Conservation (phyloP, 148 eudicot genomes). For the Heliamphora exappendiculata region DNA sequence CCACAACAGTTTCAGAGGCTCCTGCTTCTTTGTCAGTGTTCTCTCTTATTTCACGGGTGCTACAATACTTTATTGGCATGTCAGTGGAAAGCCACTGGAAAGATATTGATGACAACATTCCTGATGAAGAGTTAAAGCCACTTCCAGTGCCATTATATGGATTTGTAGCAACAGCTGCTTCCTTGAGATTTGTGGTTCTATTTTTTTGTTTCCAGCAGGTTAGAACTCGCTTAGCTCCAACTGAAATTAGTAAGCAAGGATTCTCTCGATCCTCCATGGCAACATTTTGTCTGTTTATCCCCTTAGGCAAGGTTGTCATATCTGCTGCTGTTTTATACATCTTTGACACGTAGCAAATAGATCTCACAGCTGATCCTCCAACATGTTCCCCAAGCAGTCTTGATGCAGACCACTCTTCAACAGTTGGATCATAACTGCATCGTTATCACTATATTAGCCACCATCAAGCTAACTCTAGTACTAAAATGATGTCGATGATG, state of each 20-base stretch:
- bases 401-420: constrained; percentile 62
- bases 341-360: constrained; percentile 71
- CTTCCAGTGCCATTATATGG: constrained; percentile 19
- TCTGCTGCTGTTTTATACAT: constrained; percentile 36
- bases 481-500: too few species aligned
- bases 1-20: constrained; percentile 16
- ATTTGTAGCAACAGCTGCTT: constrained; percentile 16
- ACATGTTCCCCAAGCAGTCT: constrained; percentile 95
- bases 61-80: constrained; percentile 58
- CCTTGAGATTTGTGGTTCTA: constrained; percentile 21
- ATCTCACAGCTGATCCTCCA: constrained; percentile 97
- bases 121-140: constrained; percentile 21
- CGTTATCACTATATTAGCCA: constrained; percentile 10
- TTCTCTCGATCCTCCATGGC: constrained; percentile 37
- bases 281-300: constrained; percentile 15
- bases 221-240: constrained; percentile 90
- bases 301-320: constrained; percentile 24
- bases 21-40: constrained; percentile 21
- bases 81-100: constrained; percentile 94
- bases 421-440: constrained; percentile 54
- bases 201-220: constrained; percentile 77
- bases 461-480: too few species aligned
- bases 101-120: constrained; percentile 32
- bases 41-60: constrained; percentile 27
- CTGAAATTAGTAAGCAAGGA: constrained; percentile 67